Conservation (phyloP, 345 rosid species). For the Anastatica hierochuntica region DNA sequence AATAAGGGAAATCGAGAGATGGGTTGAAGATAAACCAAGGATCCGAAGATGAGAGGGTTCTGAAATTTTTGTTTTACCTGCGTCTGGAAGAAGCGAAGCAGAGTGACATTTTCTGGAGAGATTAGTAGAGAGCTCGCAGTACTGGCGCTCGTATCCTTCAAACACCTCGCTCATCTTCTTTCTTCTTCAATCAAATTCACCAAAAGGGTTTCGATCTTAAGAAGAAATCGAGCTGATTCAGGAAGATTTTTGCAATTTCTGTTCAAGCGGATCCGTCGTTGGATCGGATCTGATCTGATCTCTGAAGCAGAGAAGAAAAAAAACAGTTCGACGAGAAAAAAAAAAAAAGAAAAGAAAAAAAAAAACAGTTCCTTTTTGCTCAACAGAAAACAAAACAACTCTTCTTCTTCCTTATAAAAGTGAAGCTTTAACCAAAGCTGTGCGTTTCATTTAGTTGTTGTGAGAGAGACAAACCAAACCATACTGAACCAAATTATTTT, state of each 20-base stretch:
- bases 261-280: background rate
- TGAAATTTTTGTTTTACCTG: slow-evolving; percentile 37
- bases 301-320: background rate
- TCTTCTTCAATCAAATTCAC: no score
- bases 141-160: slow-evolving; percentile 86
- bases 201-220: background rate
- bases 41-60: no score
- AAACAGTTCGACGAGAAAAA: background rate
- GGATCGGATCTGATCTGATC: background rate
- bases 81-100: slow-evolving; percentile 40
- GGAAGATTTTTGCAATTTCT: background rate
- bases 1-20: no score
- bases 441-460: background rate
- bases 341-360: background rate
- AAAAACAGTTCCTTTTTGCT: background rate
- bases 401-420: background rate
- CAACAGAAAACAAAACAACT: background rate
- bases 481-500: no score
- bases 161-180: slow-evolving; percentile 81
- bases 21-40: no score
- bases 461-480: no score
- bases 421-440: background rate
- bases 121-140: slow-evolving; percentile 85
- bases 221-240: background rate
- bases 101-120: slow-evolving; percentile 69